Percentiles rank a stretch among this genome's conserved stretches.
Evolutionary conservation across 2,329 filamentous ascomycete species (phyloP).

Genomic region (Botrytis medusae): DNA sequence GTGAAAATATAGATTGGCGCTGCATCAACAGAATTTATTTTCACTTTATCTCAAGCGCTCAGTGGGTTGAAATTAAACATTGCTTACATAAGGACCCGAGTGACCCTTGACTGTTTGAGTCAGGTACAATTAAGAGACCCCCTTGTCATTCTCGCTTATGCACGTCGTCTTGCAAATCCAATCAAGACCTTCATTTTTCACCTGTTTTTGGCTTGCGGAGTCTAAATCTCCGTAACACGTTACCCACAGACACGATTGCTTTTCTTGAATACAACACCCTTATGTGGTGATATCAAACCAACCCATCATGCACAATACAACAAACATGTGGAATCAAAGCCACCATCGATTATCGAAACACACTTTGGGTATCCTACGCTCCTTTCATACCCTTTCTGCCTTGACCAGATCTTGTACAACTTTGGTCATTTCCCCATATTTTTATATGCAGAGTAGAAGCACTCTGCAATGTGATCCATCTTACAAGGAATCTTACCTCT

Average conservation of each 20-base stretch:
- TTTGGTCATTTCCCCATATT: conserved; percentile 21
- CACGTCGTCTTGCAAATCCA: conserved; percentile 19
- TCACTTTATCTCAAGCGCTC: neutral
- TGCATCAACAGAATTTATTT: neutral
- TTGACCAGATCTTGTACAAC: conserved; percentile 6
- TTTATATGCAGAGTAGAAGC: conserved; percentile 11
- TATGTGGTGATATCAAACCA: conserved; percentile 6
- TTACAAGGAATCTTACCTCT: neutral
- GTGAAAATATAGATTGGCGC: neutral
- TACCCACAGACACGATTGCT: neutral
- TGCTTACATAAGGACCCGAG: conserved; percentile 17
- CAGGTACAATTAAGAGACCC: neutral
- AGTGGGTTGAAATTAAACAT: neutral
- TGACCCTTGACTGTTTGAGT: conserved; percentile 6
- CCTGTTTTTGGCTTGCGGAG: conserved; percentile 6
- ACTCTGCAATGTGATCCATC: conserved; percentile 19
- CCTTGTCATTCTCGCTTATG: conserved; percentile 19
- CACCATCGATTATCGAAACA: neutral
- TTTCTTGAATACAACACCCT: conserved; percentile 2
- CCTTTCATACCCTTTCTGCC: neutral
- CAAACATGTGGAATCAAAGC: neutral
- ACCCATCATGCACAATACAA: conserved; percentile 3
- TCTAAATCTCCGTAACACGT: conserved; percentile 17
- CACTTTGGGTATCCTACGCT: neutral
- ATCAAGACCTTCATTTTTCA: conserved; percentile 1